A percentile compares a stretch with the other conserved stretches of the same genome.
Conservation (phyloP, 1,139 yeast species). For the Kodamaea anthophila region DNA sequence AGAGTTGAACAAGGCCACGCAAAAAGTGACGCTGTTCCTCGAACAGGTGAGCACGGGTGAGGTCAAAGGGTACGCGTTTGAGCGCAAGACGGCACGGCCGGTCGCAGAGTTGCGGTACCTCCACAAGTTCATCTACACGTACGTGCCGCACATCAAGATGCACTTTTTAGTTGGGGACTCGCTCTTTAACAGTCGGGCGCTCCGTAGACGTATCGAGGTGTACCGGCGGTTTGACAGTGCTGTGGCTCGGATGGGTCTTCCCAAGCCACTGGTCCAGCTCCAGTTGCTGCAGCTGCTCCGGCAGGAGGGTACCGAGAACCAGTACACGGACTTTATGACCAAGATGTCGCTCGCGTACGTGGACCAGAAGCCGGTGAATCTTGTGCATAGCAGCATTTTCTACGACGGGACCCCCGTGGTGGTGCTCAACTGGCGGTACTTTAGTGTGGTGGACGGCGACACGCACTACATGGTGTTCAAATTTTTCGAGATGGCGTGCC, state of each 20-base stretch:
- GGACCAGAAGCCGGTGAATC: slow-evolving; percentile 38
- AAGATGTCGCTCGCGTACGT: slow-evolving; percentile 54
- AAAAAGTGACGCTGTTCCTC: slow-evolving; percentile 45
- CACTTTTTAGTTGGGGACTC: slow-evolving; percentile 24
- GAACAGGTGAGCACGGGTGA: slow-evolving; percentile 10
- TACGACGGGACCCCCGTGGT: slow-evolving; percentile 70
- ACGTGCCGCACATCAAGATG: slow-evolving; percentile 50
- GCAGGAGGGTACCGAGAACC: slow-evolving; percentile 40
- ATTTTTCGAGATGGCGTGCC: slow-evolving; percentile 61
- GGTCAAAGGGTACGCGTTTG: slow-evolving; percentile 26
- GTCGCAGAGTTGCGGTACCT: slow-evolving; percentile 49
- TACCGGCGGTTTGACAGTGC: slow-evolving; percentile 26
- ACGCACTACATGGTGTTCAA: slow-evolving; percentile 55
- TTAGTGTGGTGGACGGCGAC: slow-evolving; percentile 41
- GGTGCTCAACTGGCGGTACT: slow-evolving; percentile 45
- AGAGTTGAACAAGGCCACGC: slow-evolving; percentile 40
- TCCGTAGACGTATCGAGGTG: slow-evolving; percentile 21
- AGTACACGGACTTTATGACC: slow-evolving; percentile 68
- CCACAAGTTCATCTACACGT: slow-evolving; percentile 60
- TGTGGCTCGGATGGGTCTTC: slow-evolving; percentile 31
- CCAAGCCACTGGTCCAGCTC: slow-evolving; percentile 40
- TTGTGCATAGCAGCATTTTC: slow-evolving; percentile 60
- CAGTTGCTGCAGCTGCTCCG: slow-evolving; percentile 50
- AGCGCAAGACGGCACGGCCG: slow-evolving; percentile 20
- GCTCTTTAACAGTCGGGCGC: slow-evolving; percentile 9